phyloP scores from a whole-genome alignment of 75 land plant species.

The Selaginella moellendorffii region DNA sequence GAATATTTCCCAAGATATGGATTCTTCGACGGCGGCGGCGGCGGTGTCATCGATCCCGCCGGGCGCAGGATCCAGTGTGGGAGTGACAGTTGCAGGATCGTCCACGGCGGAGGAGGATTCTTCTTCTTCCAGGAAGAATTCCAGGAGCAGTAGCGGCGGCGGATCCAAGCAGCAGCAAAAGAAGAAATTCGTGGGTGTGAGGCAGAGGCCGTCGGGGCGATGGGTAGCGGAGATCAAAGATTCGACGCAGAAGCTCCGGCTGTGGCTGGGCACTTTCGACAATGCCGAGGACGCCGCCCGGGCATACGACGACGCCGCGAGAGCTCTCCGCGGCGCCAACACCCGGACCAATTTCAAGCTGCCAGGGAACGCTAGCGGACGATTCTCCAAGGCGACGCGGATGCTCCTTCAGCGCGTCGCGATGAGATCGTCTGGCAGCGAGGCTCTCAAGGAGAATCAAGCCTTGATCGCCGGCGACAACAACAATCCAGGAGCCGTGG shows the following conservation, averaged over 20 bases:
- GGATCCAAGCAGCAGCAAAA: background rate
- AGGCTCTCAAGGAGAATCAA: background rate
- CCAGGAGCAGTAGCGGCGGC: background rate
- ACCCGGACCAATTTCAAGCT: conserved; percentile 45
- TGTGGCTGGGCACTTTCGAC: conserved; percentile 58
- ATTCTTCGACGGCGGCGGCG: background rate
- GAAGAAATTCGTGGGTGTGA: conserved; percentile 45
- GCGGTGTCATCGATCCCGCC: background rate
- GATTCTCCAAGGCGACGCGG: background rate
- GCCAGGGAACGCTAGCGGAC: background rate
- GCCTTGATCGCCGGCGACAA: no score
- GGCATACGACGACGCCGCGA: conserved; percentile 65
- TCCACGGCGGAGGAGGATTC: background rate
- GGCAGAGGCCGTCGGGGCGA: conserved; percentile 58
- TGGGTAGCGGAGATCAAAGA: conserved; percentile 68
- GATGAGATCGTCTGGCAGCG: background rate
- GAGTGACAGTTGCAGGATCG: background rate
- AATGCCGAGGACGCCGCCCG: conserved; percentile 51
- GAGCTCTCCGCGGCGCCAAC: conserved; percentile 48
- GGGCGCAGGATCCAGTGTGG: background rate
- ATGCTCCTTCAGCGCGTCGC: background rate
- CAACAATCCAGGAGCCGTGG: no score
- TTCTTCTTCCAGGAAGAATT: background rate
- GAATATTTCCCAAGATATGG: background rate
- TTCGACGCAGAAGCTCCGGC: conserved; percentile 53